Conservation (phyloP, 305 asterid species). For the Fraxinus greggii region DNA sequence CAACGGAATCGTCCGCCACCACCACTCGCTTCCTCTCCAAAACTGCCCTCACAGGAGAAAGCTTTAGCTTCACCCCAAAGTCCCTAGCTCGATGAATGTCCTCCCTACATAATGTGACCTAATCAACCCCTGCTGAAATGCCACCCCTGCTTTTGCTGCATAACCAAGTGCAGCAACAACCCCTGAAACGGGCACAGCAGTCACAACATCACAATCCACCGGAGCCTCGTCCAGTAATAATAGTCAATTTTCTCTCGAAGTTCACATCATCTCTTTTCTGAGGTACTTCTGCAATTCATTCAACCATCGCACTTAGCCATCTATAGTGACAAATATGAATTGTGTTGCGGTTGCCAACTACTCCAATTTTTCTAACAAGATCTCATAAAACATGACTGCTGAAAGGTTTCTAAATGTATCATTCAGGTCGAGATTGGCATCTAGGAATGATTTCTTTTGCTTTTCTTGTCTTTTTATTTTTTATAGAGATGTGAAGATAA, state of each 20-base stretch:
- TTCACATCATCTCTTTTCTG: no score
- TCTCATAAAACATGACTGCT: no score
- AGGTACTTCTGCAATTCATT: no score
- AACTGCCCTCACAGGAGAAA: conserved; percentile 79
- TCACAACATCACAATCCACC: conserved; percentile 63
- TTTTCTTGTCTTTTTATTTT: no score
- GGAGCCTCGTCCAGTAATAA: conserved; percentile 22
- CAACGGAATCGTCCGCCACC: conserved; percentile 91
- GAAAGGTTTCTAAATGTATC: no score
- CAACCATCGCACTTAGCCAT: no score
- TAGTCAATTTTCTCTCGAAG: no score
- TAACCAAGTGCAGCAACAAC: conserved; percentile 65
- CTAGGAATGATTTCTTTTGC: no score
- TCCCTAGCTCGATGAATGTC: conserved; percentile 66
- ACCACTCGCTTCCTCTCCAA: conserved; percentile 89
- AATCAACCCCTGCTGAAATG: conserved; percentile 47
- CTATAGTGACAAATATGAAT: no score
- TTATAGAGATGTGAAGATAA: not conserved
- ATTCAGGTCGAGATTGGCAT: no score
- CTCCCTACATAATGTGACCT: conserved; percentile 85
- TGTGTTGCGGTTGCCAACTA: no score
- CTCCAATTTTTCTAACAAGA: no score
- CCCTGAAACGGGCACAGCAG: conserved; percentile 63
- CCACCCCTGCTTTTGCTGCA: conserved; percentile 32
- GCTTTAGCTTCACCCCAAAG: conserved; percentile 73